Base-by-base conservation (phyloP, 345 rosid species). In the Populus deltoides region DNA sequence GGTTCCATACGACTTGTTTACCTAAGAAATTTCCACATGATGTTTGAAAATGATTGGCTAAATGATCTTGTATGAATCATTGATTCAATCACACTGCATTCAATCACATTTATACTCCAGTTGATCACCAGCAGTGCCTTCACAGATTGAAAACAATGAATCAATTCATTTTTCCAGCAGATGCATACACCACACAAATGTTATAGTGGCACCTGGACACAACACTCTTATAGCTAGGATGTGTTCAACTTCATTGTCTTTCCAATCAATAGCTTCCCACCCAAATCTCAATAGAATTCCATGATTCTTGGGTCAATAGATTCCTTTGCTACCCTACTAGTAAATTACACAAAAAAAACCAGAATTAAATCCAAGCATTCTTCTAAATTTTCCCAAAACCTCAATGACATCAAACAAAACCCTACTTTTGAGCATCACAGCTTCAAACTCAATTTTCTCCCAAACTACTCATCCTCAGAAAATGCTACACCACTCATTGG, bases 341-440 rank as follows among this genome's bases (percentile, higher is more conserved):
- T 57, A 31, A 6, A 8, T 0, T 18, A 25, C 15, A 27, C 68
- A 9, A 38, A 79, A 66, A 81, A 27, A 68, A 4, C 5, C 6
- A 10, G 66, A 36, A 66, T 81, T 29, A 43, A 25, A 36, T 29
- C 6, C 3, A 43, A 53, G 73, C 87, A 87, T 83, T 83, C 66
- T 72, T 35, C 63, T 24, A 57, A 77, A 81, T 73, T 75, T 4
- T 17, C 65, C 47, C 17, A 13, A 33, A 84, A 88, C 72, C 75
- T 11, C 83, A 85, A 76, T 77, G 88, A 89, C 85, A 89, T 90
- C 92, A 75, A 68, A 71, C 24, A 18, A 89, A 88, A 90, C 85
- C 87, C 81, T 79, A 79, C 38, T 82, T 69, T 82, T 65, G 92
- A 93, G 93, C 94, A 83, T 83, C 82, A 75, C 61, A 17, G 86